Base-by-base conservation (phyloP, 2,329 filamentous ascomycete species). In the Leptographium flavum region DNA sequence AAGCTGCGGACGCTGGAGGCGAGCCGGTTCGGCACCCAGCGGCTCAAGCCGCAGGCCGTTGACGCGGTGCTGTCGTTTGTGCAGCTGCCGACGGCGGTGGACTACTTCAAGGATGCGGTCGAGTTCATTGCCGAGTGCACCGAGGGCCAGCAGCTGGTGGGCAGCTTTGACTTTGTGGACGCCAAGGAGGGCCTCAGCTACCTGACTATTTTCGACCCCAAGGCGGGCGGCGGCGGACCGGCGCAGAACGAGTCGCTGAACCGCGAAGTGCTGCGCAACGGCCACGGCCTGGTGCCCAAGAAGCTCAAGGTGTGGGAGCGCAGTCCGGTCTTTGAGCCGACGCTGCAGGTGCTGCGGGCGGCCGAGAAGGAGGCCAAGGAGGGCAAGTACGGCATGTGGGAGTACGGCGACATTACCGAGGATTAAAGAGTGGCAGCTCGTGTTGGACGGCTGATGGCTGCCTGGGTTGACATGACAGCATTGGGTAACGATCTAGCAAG, bases 371-470 rank as follows among this genome's bases (percentile, higher is more conserved):
- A 81, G 61, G 90, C 90, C 5, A 94, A 93, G 74, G 69, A 75
- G 45, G 79, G 80, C 47, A 77, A 87, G 50, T 71, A 79, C 53
- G 92, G 92, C 37, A 92, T 94, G 75, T 98, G 90, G 88, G 92
- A 98, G 73, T 98, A 96, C 64, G 92, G 92, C 54, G 92, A 96
- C 62, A 73, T 94, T 58, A 94, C 87, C 14, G 88, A 94, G 68
- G 87, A 94, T 58, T 87, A 78, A n/a, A 22, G 5, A 13, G 9
- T 17, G 13, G 17, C 8, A 19, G 31, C 8, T 14, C 30, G 15
- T 13, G n/a, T 21, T 41, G 13, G 3, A 14, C 39, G 7, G 31
- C n/a, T 30, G 15, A 15, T 41, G n/a, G 28, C 27, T 17, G 15
- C 23, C 38, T 25, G 19, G 19, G 10, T 19, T 41, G 9, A 21